These are phyloP conservation scores for Saxophila tyrrhenica DNA, from an alignment of 495 filamentous ascomycete genomes.

Conservation along the genomic window DNA sequence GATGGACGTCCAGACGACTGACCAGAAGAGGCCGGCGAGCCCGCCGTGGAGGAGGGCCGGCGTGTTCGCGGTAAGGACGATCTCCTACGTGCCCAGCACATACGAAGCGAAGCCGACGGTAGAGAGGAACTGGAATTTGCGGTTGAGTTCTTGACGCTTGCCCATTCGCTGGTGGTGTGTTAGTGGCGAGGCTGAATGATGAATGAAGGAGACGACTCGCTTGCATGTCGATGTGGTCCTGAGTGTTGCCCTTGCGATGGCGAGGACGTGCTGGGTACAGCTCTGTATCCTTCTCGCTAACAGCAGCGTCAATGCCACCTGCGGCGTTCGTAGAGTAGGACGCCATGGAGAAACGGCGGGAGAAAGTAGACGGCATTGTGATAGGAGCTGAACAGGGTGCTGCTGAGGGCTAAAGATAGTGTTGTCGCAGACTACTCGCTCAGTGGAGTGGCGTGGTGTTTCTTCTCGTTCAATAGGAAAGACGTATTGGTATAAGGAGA, in stretches of 20 bases:
- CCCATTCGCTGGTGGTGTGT: not conserved
- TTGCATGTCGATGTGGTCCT: not conserved
- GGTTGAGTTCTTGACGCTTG: not conserved
- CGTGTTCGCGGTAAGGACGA: constrained; percentile 1
- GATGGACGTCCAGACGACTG: constrained; percentile 6
- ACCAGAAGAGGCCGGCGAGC: constrained; percentile 17
- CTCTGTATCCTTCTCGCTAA: not conserved
- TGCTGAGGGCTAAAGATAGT: not conserved
- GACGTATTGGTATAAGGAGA: not conserved
- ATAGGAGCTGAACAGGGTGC: not conserved
- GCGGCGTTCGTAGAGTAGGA: not conserved
- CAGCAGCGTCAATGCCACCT: not conserved
- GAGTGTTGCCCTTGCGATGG: not conserved
- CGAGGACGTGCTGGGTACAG: not conserved
- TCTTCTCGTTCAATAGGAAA: not conserved
- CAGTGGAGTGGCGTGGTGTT: not conserved
- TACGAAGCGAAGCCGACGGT: constrained; percentile 4
- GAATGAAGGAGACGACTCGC: not conserved
- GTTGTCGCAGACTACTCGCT: not conserved
- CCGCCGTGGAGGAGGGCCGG: constrained; percentile 22
- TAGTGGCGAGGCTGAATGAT: not conserved
- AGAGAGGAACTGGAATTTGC: not conserved
- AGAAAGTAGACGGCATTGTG: not conserved
- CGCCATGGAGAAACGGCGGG: not conserved
- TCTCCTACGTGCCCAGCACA: constrained; percentile 1